Conservation (phyloP, 1,284 basidiomycete genomes). For the Cystobasidium pallidum region DNA sequence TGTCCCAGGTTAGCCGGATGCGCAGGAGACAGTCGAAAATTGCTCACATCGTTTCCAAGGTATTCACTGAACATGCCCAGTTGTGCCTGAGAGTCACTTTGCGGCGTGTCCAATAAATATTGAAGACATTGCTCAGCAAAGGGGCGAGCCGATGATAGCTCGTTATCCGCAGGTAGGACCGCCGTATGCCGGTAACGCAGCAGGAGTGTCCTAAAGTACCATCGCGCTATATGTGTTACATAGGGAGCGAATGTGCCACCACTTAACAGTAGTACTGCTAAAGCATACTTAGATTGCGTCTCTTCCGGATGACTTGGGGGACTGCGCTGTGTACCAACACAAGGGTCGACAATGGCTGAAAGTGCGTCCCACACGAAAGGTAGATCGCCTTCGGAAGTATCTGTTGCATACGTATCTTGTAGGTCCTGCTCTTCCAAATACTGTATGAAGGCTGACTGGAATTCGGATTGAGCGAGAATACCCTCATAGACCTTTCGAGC, state of each 20-base stretch:
- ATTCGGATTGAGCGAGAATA: not conserved
- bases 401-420: not conserved
- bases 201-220: not conserved
- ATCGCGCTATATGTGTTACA: not conserved
- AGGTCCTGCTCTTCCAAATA: not conserved
- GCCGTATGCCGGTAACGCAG: not conserved
- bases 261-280: not conserved
- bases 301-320: not conserved
- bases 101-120: not conserved
- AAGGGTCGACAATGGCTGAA: not conserved
- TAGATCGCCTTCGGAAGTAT: not conserved
- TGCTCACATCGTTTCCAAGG: not conserved
- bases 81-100: not conserved
- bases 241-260: not conserved
- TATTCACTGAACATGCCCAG: not conserved
- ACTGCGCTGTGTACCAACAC: not conserved
- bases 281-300: not conserved
- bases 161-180: not conserved
- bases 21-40: not conserved
- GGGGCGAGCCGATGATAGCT: not conserved
- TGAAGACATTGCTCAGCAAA: not conserved
- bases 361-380: constrained; percentile 1
- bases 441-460: not conserved
- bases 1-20: not conserved
- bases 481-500: not conserved